Base-by-base conservation (phyloP, 441 rosid genomes). In the Jatropha multifida region DNA sequence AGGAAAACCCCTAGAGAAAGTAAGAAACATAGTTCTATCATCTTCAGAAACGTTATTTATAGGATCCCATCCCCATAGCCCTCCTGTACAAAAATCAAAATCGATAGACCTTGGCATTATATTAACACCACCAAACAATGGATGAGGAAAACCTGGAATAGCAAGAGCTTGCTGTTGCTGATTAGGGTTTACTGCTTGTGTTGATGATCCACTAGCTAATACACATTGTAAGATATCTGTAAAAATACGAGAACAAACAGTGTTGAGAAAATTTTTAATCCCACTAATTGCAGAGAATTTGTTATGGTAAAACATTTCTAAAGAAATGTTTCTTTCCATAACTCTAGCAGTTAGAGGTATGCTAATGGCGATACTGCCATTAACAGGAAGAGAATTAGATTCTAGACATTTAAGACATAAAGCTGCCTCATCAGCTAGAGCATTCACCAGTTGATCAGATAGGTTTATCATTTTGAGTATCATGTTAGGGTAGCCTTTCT, bases 1-100 rank as follows among this genome's bases (percentile, higher is more conserved):
- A 0, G 90, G 90, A 79, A 87, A 90, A 0, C 94, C 97, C 68
- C 93, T 77, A 1, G 96, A 90, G 71, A 93, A 93, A 0, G 97
- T 93, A 37, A 91, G 55, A 26, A 93, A 93, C 89, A 93, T 73
- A 0, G 96, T 92, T 54, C 83, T 77, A 0, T 92, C 97, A 3
- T 88, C 88, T n/a, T 83, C 90, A 1, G 84, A 70, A 1, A 76
- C 81, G 6, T 37, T 78, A 42, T 66, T 69, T 0, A 0, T 26
- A 32, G 89, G 76, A 60, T 74, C 77, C 96, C 93, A 92, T 4
- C 76, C 86, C 97, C 97, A 92, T 3, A 85, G 0, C 13, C 85
- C 86, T 4, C 78, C 79, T 7, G 76, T 18, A 0, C 80, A 84
- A 8, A 79, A 63, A 23, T 67, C 56, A 75, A 64, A 56, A 66